These are phyloP conservation scores for Biscutella laevigata DNA, from an alignment of 441 rosid genomes.

Conservation along the genomic window DNA sequence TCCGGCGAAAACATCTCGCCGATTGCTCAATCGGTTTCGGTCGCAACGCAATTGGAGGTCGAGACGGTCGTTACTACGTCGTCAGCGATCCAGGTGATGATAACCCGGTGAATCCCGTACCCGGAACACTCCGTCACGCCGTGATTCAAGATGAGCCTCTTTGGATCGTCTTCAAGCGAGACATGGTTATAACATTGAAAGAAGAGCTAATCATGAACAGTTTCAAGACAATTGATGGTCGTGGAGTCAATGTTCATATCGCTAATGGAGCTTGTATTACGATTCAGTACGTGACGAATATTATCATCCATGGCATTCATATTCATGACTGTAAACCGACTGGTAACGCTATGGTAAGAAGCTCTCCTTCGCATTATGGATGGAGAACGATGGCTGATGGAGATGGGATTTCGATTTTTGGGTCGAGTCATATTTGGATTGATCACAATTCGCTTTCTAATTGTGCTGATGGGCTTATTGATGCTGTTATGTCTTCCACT, in stretches of 20 bases:
- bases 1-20: slow-evolving; percentile 32
- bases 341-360: slow-evolving; percentile 44
- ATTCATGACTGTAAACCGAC: slow-evolving; percentile 41
- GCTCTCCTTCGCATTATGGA: slow-evolving; percentile 45
- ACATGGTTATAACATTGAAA: slow-evolving; percentile 43
- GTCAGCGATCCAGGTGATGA: slow-evolving; percentile 39
- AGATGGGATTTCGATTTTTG: slow-evolving; percentile 39
- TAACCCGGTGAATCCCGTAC: slow-evolving; percentile 38
- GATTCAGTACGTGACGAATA: slow-evolving; percentile 37
- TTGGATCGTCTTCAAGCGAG: slow-evolving; percentile 47
- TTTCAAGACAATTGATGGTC: slow-evolving; percentile 46
- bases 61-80: slow-evolving; percentile 41
- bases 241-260: slow-evolving; percentile 45
- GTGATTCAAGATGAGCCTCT: slow-evolving; percentile 44
- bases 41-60: slow-evolving; percentile 42
- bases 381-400: slow-evolving; percentile 54
- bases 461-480: slow-evolving; percentile 44
- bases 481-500: slow-evolving; percentile 39
- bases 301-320: slow-evolving; percentile 42
- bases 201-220: slow-evolving; percentile 51
- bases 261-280: slow-evolving; percentile 47
- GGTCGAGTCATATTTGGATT: slow-evolving; percentile 40
- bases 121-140: slow-evolving; percentile 47
- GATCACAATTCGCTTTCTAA: slow-evolving; percentile 44
- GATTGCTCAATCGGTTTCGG: slow-evolving; percentile 44